phyloP scores from a whole-genome alignment of 805 yeast genomes.

The Millerozyma miso region DNA sequence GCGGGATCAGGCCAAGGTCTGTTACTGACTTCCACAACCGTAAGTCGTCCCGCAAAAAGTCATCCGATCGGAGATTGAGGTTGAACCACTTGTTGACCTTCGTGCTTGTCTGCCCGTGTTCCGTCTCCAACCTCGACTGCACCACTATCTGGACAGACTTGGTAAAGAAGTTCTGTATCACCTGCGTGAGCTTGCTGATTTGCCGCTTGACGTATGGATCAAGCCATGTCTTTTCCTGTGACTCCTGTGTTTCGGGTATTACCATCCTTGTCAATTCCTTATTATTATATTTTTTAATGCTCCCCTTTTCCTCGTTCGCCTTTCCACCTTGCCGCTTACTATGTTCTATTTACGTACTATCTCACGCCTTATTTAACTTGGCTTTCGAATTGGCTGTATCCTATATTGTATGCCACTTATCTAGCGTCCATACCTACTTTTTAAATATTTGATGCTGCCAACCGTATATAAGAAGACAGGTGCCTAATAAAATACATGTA shows the following conservation, averaged over 20 bases:
- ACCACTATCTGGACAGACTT: conserved; percentile 58
- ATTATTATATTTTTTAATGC: not conserved
- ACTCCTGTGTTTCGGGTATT: conserved; percentile 1
- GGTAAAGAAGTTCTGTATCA: conserved; percentile 58
- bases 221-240: conserved; percentile 6
- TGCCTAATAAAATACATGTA: not conserved
- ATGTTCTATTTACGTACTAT: not conserved
- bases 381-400: not conserved
- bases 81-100: conserved; percentile 62
- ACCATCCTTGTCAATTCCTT: not conserved
- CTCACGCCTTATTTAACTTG: not conserved
- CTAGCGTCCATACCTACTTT: not conserved
- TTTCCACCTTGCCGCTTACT: not conserved
- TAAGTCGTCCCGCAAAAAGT: conserved; percentile 50
- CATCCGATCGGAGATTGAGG: conserved; percentile 38
- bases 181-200: conserved; percentile 36
- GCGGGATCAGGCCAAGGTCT: conserved; percentile 54
- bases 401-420: not conserved
- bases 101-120: conserved; percentile 2
- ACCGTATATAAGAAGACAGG: too few species aligned
- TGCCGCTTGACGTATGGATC: conserved; percentile 21
- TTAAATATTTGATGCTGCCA: too few species aligned
- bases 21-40: conserved; percentile 52
- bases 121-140: conserved; percentile 35
- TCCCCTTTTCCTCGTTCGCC: too few species aligned